A percentile compares a stretch with the other conserved stretches of the same genome.
phyloP scores from a whole-genome alignment of 441 rosid species.

The Rhodomyrtus psidioides region DNA sequence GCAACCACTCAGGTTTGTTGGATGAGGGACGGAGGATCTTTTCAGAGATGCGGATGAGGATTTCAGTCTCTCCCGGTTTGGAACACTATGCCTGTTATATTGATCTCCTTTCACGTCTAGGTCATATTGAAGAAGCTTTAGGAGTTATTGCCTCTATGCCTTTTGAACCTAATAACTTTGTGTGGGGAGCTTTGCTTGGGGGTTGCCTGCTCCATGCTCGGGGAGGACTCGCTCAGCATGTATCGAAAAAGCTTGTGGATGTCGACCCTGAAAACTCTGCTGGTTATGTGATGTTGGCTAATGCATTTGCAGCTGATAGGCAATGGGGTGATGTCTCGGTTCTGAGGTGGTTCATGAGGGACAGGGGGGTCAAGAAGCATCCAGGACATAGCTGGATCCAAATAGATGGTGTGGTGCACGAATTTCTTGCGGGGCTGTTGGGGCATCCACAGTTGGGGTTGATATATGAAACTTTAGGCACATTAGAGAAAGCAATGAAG shows the following conservation, averaged over 20 bases:
- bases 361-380: slow-evolving; percentile 26
- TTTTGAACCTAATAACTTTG: slow-evolving; percentile 29
- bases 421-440: slow-evolving; percentile 17
- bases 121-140: slow-evolving; percentile 32
- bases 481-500: slow-evolving; percentile 16
- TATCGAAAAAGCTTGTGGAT: slow-evolving; percentile 16
- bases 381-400: slow-evolving; percentile 30
- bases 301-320: slow-evolving; percentile 14
- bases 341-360: slow-evolving; percentile 22
- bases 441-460: slow-evolving; percentile 14
- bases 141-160: slow-evolving; percentile 30
- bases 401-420: slow-evolving; percentile 19
- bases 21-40: slow-evolving; percentile 23
- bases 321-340: slow-evolving; percentile 21
- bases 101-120: slow-evolving; percentile 37
- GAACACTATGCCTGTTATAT: slow-evolving; percentile 41
- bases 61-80: slow-evolving; percentile 14
- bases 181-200: slow-evolving; percentile 41
- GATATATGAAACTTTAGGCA: slow-evolving; percentile 8
- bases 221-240: slow-evolving; percentile 19
- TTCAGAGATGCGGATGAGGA: slow-evolving; percentile 17
- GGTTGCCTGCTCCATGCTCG: slow-evolving; percentile 33
- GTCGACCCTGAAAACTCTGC: slow-evolving; percentile 27
- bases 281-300: slow-evolving; percentile 25
- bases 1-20: slow-evolving; percentile 32